Evolutionary conservation across 768 basidiomycete species (phyloP).

Genomic region (Auricularia cornea): DNA sequence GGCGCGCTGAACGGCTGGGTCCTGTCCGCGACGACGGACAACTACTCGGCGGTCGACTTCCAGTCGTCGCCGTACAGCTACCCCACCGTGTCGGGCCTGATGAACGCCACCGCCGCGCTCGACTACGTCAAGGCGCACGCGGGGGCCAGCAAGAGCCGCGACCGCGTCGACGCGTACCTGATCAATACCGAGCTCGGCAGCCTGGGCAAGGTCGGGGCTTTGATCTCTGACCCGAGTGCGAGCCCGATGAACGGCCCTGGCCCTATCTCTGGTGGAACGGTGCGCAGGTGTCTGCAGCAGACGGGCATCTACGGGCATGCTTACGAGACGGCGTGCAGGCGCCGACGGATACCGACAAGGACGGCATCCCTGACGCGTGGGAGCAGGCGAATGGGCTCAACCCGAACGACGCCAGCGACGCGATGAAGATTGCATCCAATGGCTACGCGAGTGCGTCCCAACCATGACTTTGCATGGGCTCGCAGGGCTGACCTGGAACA

Average conservation of each 20-base stretch:
- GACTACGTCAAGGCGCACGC: constrained; percentile 22
- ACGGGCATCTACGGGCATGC: background rate
- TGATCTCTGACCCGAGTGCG: constrained; percentile 22
- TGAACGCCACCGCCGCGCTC: constrained; percentile 24
- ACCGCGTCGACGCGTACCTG: constrained; percentile 26
- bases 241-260: constrained; percentile 26
- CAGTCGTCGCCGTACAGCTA: constrained; percentile 23
- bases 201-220: constrained; percentile 26
- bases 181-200: constrained; percentile 27
- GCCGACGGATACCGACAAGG: constrained; percentile 23
- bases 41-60: constrained; percentile 26
- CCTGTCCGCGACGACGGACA: constrained; percentile 18
- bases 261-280: constrained; percentile 25
- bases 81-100: constrained; percentile 23
- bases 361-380: constrained; percentile 28
- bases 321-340: constrained; percentile 1
- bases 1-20: constrained; percentile 16
- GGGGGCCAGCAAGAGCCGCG: constrained; percentile 27
- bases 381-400: constrained; percentile 26
- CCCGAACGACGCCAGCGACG: constrained; percentile 22
- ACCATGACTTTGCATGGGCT: background rate
- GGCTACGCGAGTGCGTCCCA: constrained; percentile 28
- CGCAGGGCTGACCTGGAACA: constrained; percentile 1
- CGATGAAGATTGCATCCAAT: constrained; percentile 24
- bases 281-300: background rate